A percentile compares a stretch with the other conserved stretches of the same genome.
Conservation (phyloP, 257 asterid genomes). For the Solanum microdontum region DNA sequence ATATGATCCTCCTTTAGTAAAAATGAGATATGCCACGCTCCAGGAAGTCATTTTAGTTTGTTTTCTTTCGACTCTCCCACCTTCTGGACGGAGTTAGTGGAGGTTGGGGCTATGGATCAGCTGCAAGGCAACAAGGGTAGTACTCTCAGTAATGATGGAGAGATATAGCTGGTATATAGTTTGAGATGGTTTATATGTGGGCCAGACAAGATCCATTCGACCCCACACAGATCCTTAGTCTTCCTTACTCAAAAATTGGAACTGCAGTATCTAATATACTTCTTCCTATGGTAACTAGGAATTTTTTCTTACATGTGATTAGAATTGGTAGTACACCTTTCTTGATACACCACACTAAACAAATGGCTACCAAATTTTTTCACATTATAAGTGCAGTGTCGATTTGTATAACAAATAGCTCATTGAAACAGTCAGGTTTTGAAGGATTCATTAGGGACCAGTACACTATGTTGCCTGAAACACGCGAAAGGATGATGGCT, state of each 20-base stretch:
- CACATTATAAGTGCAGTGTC: not conserved
- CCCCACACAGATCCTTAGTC: not conserved
- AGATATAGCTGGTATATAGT: not conserved
- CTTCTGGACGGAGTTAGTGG: not conserved
- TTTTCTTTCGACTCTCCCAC: not conserved
- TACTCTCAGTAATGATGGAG: not conserved
- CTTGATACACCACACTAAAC: not conserved
- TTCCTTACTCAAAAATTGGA: not conserved
- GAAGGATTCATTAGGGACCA: conserved; percentile 85
- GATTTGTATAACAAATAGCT: not conserved
- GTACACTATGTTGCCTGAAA: conserved; percentile 86
- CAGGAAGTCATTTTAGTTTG: not conserved
- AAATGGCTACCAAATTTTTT: not conserved
- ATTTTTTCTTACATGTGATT: not conserved
- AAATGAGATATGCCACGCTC: not conserved
- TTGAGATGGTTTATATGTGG: not conserved
- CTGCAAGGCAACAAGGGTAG: not conserved
- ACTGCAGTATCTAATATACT: not conserved
- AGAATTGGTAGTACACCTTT: not conserved
- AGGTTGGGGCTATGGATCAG: not conserved
- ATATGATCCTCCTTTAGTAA: not conserved
- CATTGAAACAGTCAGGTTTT: conserved; percentile 74
- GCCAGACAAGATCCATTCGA: not conserved
- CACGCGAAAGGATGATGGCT: conserved; percentile 87
- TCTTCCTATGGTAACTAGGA: not conserved